These are phyloP conservation scores for Seminavis robusta DNA, from an alignment of 108 stramenopile genomes.

Conservation along the genomic window DNA sequence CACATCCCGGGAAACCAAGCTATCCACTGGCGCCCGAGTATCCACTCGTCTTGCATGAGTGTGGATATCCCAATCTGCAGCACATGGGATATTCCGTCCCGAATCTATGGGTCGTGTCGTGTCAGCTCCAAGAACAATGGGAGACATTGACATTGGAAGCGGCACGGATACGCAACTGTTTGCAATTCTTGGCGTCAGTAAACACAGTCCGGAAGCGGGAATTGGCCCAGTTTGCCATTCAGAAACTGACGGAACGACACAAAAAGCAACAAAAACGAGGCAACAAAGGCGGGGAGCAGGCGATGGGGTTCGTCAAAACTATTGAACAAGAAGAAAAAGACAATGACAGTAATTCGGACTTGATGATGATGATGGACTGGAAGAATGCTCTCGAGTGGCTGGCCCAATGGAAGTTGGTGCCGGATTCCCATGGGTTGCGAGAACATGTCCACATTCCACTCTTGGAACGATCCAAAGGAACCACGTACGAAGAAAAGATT, in stretches of 20 bases:
- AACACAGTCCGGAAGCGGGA: slow-evolving; percentile 43
- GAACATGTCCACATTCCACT: slow-evolving; percentile 69
- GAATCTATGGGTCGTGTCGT: slow-evolving; percentile 69
- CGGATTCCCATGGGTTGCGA: slow-evolving; percentile 30
- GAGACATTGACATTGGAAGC: slow-evolving; percentile 67
- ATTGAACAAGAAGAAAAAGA: not conserved
- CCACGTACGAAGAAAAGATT: slow-evolving; percentile 90
- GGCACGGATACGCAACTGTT: slow-evolving; percentile 56
- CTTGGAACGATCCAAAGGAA: slow-evolving; percentile 60
- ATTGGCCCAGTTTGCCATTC: slow-evolving; percentile 41
- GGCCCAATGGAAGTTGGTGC: slow-evolving; percentile 5
- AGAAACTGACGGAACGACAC: slow-evolving; percentile 36
- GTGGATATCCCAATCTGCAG: slow-evolving; percentile 70
- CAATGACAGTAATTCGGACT: not conserved
- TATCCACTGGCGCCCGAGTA: slow-evolving; percentile 90
- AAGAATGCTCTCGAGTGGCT: slow-evolving; percentile 36
- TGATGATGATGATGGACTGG: slow-evolving; percentile 19
- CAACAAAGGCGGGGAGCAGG: slow-evolving; percentile 6
- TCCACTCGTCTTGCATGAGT: slow-evolving; percentile 90
- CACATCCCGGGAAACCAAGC: slow-evolving; percentile 88
- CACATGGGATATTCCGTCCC: slow-evolving; percentile 65
- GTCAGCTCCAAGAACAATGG: slow-evolving; percentile 70
- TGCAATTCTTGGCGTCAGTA: slow-evolving; percentile 41
- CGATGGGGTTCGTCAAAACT: not conserved
- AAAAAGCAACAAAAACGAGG: slow-evolving; percentile 40